Percentiles rank a stretch among this genome's conserved stretches.
Conservation (phyloP, 1,139 yeast genomes). For the Geotrichum australiense region DNA sequence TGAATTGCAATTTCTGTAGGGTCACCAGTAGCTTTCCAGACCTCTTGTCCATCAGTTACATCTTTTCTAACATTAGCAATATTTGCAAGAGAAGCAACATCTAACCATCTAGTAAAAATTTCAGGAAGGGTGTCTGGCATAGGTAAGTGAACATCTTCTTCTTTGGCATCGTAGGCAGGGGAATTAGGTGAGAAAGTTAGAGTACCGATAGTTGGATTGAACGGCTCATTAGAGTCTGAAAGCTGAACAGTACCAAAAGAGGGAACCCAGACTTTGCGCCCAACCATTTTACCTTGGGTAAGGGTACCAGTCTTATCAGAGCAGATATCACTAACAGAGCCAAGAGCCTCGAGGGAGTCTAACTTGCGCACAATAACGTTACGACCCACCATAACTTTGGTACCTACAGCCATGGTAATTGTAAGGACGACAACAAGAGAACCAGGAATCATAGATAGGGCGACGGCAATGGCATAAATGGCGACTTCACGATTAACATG, state of each 20-base stretch:
- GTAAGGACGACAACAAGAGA: constrained; percentile 74
- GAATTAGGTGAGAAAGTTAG: constrained; percentile 36
- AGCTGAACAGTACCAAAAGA: constrained; percentile 59
- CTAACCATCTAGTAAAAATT: constrained; percentile 40
- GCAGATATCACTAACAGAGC: constrained; percentile 75
- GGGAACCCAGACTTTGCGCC: constrained; percentile 72
- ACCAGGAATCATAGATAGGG: constrained; percentile 78
- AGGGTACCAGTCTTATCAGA: constrained; percentile 81
- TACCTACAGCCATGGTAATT: constrained; percentile 82
- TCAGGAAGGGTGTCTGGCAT: constrained; percentile 21
- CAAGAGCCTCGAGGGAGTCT: constrained; percentile 64
- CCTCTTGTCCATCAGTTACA: constrained; percentile 31
- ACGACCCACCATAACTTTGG: constrained; percentile 66
- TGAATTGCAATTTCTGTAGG: constrained; percentile 82
- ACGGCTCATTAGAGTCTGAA: constrained; percentile 56
- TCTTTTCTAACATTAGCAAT: constrained; percentile 53
- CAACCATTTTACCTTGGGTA: constrained; percentile 75
- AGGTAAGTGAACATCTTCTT: constrained; percentile 16
- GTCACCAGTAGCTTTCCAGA: constrained; percentile 77
- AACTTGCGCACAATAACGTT: constrained; percentile 71
- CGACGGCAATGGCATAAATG: constrained; percentile 76
- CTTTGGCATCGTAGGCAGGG: constrained; percentile 38
- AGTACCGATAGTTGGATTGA: constrained; percentile 64
- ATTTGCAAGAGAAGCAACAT: constrained; percentile 64
- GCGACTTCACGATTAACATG: constrained; percentile 64